Percentiles rank a stretch among this genome's conserved stretches.
Evolutionary conservation across 257 asterid genomes (phyloP).

Genomic region (Przewalskia tangutica): DNA sequence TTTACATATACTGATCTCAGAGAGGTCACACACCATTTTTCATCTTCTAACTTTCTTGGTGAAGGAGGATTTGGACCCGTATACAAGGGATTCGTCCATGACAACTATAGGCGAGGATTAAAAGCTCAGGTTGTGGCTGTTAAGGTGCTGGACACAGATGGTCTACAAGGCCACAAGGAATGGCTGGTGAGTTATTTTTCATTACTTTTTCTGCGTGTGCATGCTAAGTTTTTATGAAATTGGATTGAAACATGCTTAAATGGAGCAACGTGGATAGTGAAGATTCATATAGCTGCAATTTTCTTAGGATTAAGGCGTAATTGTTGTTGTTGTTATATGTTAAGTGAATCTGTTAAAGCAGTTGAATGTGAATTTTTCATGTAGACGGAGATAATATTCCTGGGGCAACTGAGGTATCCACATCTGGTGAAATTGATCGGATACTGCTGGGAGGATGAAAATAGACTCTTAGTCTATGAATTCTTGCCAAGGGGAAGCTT

Average conservation of each 20-base stretch:
- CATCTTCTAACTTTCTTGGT: conserved; percentile 5
- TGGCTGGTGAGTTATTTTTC: conserved; percentile 4
- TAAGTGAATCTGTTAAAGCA: background rate
- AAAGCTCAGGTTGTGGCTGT: conserved; percentile 10
- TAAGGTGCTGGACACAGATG: conserved; percentile 6
- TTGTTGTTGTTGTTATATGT: background rate
- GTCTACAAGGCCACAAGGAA: conserved; percentile 12
- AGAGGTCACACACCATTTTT: conserved; percentile 2
- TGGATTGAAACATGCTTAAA: background rate
- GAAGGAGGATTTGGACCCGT: conserved; percentile 10
- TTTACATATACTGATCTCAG: conserved; percentile 7
- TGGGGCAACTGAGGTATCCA: conserved; percentile 6
- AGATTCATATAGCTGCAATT: background rate
- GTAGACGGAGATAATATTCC: conserved; percentile 7
- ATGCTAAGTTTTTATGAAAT: background rate
- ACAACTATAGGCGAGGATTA: background rate
- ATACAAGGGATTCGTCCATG: conserved; percentile 5
- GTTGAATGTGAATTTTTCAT: background rate
- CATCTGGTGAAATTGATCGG: conserved; percentile 10
- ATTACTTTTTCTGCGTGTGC: background rate
- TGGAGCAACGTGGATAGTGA: background rate
- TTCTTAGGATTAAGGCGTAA: background rate
- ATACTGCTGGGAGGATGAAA: conserved; percentile 8
- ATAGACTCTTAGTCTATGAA: conserved; percentile 5
- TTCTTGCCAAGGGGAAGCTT: conserved; percentile 5